Evolutionary conservation across 208 protist genomes (phyloP), one percentile per base, ranked within the genome.

Genomic region (Leishmania mexicana): DNA sequence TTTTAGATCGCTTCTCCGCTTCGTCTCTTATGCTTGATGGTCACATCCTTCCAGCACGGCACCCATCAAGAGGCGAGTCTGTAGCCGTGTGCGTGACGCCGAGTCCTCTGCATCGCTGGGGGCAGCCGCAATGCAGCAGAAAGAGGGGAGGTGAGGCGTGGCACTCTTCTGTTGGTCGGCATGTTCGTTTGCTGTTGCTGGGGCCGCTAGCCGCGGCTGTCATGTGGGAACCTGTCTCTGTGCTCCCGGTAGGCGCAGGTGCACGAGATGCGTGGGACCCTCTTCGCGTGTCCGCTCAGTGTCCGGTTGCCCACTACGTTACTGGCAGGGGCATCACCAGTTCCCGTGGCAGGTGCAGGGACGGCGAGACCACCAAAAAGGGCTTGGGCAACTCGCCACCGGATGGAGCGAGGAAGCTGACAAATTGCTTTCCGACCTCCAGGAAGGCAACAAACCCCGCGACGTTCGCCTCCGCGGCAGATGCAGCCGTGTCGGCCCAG

Each of bases 381-480:
- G 92, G 90, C 75, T 90, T 94, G 45, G 93, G 93, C 51, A 97
- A 81, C 51, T 83, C 86, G 0, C 93, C 92, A 8, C 92, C 67
- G 0, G 88, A 87, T 31, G 95, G 93, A 3, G 91, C 85, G 19
- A 96, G 87, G 80, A 97, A 95, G 21, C 93, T 93, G 74, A 96
- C 88, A 74, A 91, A 93, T 21, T 86, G 79, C 74, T 92, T 93
- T 13, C 93, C 93, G 3, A 96, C 87, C 81, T 97, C 95, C 28
- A 96, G 81, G 24, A 96, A 64, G 24, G 95, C 89, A 51, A 97
- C 84, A 85, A 91, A 94, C 49, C 95, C 95, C 17, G 92, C 93
- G 35, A 94, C 84, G 76, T 96, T 96, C 28, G 92, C 90, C 68
- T 95, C 86, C 11, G 60, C 85, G 0, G 89, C 87, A 24, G 85